Percentiles rank a stretch among this genome's conserved stretches.
Evolutionary conservation across 257 asterid genomes (phyloP).

Genomic region (Plantago ovata): DNA sequence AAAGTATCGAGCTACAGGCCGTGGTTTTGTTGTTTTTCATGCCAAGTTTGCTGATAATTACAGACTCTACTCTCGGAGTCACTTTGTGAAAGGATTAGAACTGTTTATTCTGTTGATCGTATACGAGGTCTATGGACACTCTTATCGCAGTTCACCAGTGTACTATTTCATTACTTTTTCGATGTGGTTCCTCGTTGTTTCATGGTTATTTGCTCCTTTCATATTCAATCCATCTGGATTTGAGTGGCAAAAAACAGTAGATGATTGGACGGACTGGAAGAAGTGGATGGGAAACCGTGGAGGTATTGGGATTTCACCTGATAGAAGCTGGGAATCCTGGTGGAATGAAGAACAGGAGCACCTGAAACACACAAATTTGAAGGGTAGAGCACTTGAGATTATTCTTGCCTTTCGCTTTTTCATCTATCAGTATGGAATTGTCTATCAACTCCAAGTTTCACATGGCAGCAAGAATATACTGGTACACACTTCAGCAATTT

Average conservation of each 20-base stretch:
- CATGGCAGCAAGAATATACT: slow-evolving; percentile 57
- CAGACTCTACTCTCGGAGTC: slow-evolving; percentile 91
- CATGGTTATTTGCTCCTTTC: slow-evolving; percentile 98
- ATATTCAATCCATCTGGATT: slow-evolving; percentile 97
- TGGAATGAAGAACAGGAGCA: slow-evolving; percentile 97
- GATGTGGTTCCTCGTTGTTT: slow-evolving; percentile 92
- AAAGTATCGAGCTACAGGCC: slow-evolving; percentile 88
- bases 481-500: slow-evolving; percentile 35
- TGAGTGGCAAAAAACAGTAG: slow-evolving; percentile 98
- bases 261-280: slow-evolving; percentile 98
- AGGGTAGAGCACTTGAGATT: slow-evolving; percentile 79
- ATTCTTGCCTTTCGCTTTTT: slow-evolving; percentile 77
- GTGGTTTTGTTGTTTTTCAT: slow-evolving; percentile 93
- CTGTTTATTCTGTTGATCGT: slow-evolving; percentile 64
- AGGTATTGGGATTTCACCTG: slow-evolving; percentile 81
- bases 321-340: slow-evolving; percentile 99
- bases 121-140: slow-evolving; percentile 71
- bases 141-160: slow-evolving; percentile 60
- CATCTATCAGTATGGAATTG: slow-evolving; percentile 91
- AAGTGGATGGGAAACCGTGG: slow-evolving; percentile 99
- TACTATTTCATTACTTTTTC: slow-evolving; percentile 78
- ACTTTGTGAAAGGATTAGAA: slow-evolving; percentile 94
- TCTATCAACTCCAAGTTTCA: slow-evolving; percentile 85
- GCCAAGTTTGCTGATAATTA: slow-evolving; percentile 93
- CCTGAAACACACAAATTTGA: slow-evolving; percentile 57